Evolutionary conservation across 495 filamentous ascomycete genomes (phyloP).

Genomic region (Penicillium simplicissimum): DNA sequence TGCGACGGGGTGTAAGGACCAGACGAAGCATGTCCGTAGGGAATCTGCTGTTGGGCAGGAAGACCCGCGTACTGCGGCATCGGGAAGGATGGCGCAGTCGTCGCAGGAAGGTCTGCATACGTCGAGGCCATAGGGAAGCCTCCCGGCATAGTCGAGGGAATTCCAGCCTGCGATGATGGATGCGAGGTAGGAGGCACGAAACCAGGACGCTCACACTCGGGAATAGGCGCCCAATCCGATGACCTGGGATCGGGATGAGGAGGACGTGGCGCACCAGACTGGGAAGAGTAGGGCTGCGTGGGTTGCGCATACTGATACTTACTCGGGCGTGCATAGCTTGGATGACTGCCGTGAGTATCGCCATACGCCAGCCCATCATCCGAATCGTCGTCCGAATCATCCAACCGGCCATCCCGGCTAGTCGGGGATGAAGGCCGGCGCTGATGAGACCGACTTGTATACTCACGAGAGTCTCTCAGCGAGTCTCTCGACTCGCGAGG

Average conservation of each 20-base stretch:
- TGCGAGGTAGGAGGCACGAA: constrained; percentile 45
- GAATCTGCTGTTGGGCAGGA: constrained; percentile 13
- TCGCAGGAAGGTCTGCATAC: constrained; percentile 25
- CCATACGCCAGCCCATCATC: constrained; percentile 45
- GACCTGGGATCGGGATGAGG: constrained; percentile 19
- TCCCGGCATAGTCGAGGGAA: constrained; percentile 37
- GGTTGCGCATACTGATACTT: constrained; percentile 53
- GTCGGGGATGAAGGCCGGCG: constrained; percentile 26
- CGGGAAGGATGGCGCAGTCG: constrained; percentile 24
- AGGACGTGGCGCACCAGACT: constrained; percentile 22
- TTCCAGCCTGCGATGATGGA: constrained; percentile 31
- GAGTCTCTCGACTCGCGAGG: neutral
- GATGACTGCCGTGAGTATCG: constrained; percentile 35
- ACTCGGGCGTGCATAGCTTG: constrained; percentile 52
- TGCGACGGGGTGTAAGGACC: constrained; percentile 26
- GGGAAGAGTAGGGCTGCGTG: constrained; percentile 28
- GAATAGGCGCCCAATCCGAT: constrained; percentile 40
- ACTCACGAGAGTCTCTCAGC: constrained; percentile 12
- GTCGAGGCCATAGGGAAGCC: constrained; percentile 36
- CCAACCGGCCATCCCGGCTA: constrained; percentile 33
- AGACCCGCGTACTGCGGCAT: constrained; percentile 32
- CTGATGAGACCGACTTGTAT: constrained; percentile 24
- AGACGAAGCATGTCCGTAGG: constrained; percentile 19
- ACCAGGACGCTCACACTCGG: constrained; percentile 43
- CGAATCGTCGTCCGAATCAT: constrained; percentile 45